Evolutionary conservation across 1,284 basidiomycete species (phyloP).

Genomic region (Stygiomarasmius scandens): DNA sequence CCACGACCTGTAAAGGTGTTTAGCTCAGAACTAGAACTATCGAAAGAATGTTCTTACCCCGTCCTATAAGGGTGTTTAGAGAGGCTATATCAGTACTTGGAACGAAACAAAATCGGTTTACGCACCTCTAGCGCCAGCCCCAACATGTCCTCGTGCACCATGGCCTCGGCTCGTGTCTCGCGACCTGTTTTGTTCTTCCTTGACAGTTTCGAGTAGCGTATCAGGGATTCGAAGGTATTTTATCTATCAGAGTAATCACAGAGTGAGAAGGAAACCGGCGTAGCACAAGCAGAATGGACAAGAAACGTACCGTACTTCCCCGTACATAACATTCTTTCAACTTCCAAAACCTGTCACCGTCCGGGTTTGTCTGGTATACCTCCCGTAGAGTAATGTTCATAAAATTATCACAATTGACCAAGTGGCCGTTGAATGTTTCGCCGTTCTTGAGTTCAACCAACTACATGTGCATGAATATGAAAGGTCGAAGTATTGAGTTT

Average conservation of each 20-base stretch:
- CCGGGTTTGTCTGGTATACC: slow-evolving; percentile 97
- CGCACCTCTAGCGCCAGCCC: slow-evolving; percentile 34
- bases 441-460: slow-evolving; percentile 99
- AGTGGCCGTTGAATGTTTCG: slow-evolving; percentile 98
- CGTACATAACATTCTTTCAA: slow-evolving; percentile 98
- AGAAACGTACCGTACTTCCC: slow-evolving; percentile 93
- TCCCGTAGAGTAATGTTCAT: slow-evolving; percentile 99
- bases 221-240: slow-evolving; percentile 98
- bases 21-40: background rate
- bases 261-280: background rate
- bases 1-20: slow-evolving; percentile 25
- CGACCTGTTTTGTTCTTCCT: slow-evolving; percentile 83
- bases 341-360: slow-evolving; percentile 98
- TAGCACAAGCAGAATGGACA: too few relatives aligned
- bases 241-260: slow-evolving; percentile 60
- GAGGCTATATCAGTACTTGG: background rate
- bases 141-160: slow-evolving; percentile 50
- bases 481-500: too few relatives aligned
- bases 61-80: slow-evolving; percentile 33
- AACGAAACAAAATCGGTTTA: background rate
- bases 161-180: slow-evolving; percentile 64
- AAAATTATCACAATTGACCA: slow-evolving; percentile 99
- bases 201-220: slow-evolving; percentile 84
- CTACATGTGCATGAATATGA: too few relatives aligned
- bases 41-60: slow-evolving; percentile 32